Evolutionary conservation across 176 grass and related monocot species (phyloP), one percentile per base, ranked within the genome.

Genomic region (Bonia amplexicaulis): DNA sequence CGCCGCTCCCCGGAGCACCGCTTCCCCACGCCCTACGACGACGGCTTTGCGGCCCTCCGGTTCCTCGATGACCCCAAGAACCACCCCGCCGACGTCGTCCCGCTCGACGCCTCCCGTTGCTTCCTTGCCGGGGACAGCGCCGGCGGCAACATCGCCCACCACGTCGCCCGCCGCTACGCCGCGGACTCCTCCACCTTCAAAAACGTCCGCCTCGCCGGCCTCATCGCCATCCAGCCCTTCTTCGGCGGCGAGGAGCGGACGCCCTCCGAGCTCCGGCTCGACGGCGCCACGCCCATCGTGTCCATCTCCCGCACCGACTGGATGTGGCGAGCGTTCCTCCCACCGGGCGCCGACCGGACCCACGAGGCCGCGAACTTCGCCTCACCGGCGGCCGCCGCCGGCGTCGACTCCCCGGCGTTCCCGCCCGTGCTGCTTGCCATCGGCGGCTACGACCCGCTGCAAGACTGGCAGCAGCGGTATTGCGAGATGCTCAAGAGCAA

Each of bases 101-200:
- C 64, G 7, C 48, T 61, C 35, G 81, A 84, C 71, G 26, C 85
- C 85, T 69, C 86, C 22, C 79, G 83, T 81, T 89, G 89, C 81
- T 94, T 89, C 72, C 84, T 91, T 51, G 73, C 53, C 33, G 92
- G 92, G 7, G 93, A 95, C 40, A 92, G 90, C 59, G 90, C 93
- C 13, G 90, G 88, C 11, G 88, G 61, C 37, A 94, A 94, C 80
- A 91, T 94, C 41, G 75, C 70, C 1, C 93, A 94, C 85, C 92
- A 97, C 80, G 88, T 97, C 20, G 88, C 76, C 76, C 81, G 64
- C 14, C 26, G 35, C 35, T 37, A 37, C 35, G 35, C 35, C 35
- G 35, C 35, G 35, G 35, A 37, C 4, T 37, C 5, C 35, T 37
- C 35, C 35, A 37, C 35, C 35, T 37, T 37, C 35, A 37, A 37